Evolutionary conservation across 1,284 basidiomycete species (phyloP), one percentile per base, ranked within the genome.

Genomic region (Xerocomus nothofagi): DNA sequence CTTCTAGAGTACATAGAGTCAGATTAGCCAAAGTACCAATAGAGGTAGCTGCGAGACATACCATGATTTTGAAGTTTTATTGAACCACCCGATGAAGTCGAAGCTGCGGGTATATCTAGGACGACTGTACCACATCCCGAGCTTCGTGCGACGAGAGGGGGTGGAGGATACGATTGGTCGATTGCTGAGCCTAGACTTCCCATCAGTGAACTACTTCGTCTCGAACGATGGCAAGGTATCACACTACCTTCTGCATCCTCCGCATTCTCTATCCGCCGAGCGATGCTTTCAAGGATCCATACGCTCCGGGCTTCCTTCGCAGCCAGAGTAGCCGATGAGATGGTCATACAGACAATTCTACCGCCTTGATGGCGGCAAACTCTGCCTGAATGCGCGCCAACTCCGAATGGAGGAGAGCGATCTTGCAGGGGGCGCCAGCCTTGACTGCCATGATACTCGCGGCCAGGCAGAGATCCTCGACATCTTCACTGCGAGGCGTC

Each of bases 231-330:
- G 26, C 26, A 12, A 24, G 18, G 15, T 21, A 30, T 37, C 6
- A 7, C 9, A 11, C 5, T 49, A 61, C 60, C 49, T 51, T 37
- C 11, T 12, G 18, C 40, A 26, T 31, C 9, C 26, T 43, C 42
- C 15, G 2, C 10, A 6, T 43, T 36, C 24, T 51, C 40, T 27
- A 30, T 36, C 14, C 21, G 39, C 3, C 38, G 47, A 14, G 39
- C 20, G 32, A 52, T 18, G 9, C 40, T 33, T 27, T 2, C 10
- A 11, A 27, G 10, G 26, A 27, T 27, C 26, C 10, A 11, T 11
- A 4, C 26, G 9, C 11, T 10, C 26, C 26, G 26, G 26, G 26
- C 9, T 27, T 27, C 26, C 24, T 26, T 26, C 9, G 26, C 6
- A 26, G 26, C 4, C 9, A 10, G 26, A 11, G 3, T 26, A 2